phyloP scores from a whole-genome alignment of 2,329 filamentous ascomycete genomes.

The Colletotrichum noveboracense region DNA sequence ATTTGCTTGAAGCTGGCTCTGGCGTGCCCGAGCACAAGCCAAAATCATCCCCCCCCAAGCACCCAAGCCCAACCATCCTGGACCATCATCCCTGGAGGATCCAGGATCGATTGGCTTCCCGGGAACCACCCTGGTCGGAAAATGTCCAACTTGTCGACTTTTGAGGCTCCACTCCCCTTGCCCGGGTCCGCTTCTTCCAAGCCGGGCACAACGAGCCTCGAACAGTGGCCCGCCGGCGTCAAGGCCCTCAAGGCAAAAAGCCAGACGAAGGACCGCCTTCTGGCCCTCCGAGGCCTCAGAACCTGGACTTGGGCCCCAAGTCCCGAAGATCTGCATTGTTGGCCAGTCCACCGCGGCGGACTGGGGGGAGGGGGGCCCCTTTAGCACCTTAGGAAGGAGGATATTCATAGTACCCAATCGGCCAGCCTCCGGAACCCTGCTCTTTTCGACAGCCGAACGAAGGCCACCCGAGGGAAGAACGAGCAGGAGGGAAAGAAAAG shows the following conservation, averaged over 20 bases:
- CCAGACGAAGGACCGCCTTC: background rate
- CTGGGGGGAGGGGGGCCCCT: background rate
- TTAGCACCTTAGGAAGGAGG: background rate
- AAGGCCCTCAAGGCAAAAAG: background rate
- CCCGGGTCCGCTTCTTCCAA: background rate
- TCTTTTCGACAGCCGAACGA: background rate
- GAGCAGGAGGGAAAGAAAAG: background rate
- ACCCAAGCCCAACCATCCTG: background rate
- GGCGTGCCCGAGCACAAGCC: background rate
- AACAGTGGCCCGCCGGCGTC: background rate
- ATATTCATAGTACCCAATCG: slow-evolving; percentile 22
- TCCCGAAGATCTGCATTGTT: slow-evolving; percentile 17
- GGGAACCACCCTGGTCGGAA: slow-evolving; percentile 5
- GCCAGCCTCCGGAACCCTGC: slow-evolving; percentile 21
- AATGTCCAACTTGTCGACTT: background rate
- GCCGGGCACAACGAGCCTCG: background rate
- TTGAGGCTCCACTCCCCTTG: background rate
- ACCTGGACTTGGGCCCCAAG: background rate
- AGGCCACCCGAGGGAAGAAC: background rate
- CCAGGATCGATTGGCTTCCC: slow-evolving; percentile 18
- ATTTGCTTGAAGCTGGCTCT: background rate
- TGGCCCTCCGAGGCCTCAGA: background rate
- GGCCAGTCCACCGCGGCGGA: slow-evolving; percentile 9
- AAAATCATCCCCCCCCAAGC: background rate
- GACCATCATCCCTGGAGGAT: background rate